A percentile compares a stretch with the other conserved stretches of the same genome.
Evolutionary conservation across 2,329 filamentous ascomycete species (phyloP).

Genomic region (Talaromyces islandicus): DNA sequence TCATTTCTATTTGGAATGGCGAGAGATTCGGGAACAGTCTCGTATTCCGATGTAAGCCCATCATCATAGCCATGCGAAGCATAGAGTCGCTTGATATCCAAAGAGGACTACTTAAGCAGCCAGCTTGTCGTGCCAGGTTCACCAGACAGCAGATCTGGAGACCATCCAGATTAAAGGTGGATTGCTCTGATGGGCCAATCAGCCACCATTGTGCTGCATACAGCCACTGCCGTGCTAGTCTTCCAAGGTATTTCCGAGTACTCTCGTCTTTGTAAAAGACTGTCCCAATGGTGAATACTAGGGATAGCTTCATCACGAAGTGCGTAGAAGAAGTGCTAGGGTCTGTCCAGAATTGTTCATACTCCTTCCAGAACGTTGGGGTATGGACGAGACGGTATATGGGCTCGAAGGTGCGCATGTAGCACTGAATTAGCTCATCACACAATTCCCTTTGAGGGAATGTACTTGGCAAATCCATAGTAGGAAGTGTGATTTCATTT

Average conservation of each 20-base stretch:
- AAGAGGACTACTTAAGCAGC: constrained; percentile 17
- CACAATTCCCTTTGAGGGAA: constrained; percentile 1
- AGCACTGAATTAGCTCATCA: constrained; percentile 25
- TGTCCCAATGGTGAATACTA: constrained; percentile 28
- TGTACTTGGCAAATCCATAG: background rate
- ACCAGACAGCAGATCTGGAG: constrained; percentile 31
- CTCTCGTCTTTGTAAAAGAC: constrained; percentile 13
- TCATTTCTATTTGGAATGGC: constrained; percentile 39
- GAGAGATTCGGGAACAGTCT: constrained; percentile 28
- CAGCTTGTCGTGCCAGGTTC: constrained; percentile 24
- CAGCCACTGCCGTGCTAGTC: constrained; percentile 20
- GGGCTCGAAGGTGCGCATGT: constrained; percentile 33
- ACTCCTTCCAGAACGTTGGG: constrained; percentile 32
- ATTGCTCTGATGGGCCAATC: constrained; percentile 26
- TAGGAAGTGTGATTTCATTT: constrained; percentile 6
- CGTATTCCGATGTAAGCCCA: constrained; percentile 46
- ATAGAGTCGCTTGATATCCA: constrained; percentile 46
- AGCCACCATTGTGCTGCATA: constrained; percentile 32
- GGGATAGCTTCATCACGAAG: constrained; percentile 23
- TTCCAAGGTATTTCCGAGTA: constrained; percentile 7
- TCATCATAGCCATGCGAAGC: constrained; percentile 47
- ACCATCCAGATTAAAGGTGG: constrained; percentile 21
- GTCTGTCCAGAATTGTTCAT: constrained; percentile 31
- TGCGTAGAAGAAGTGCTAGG: constrained; percentile 13
- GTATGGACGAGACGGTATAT: constrained; percentile 35